Conservation (phyloP, 2,329 filamentous ascomycete species). For the Diplodia scrobiculata region DNA sequence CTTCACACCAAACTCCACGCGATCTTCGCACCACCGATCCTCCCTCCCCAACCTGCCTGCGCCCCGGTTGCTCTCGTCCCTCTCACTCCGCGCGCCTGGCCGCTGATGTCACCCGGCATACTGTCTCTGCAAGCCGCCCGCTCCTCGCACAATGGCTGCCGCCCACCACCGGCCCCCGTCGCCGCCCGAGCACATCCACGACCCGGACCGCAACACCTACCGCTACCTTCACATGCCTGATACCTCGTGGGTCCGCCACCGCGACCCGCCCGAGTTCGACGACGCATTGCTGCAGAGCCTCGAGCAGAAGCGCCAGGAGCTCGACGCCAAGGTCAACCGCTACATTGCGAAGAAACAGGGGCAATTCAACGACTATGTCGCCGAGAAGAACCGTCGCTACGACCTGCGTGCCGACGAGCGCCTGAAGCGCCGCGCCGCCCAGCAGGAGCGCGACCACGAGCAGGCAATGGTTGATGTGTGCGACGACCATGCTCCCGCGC, state of each 20-base stretch:
- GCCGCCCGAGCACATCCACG: constrained; percentile 26
- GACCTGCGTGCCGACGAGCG: constrained; percentile 28
- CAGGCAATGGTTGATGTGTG: neutral
- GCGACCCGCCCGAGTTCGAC: constrained; percentile 28
- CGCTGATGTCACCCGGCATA: constrained; percentile 29
- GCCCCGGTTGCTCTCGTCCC: neutral
- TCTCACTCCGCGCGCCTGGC: neutral
- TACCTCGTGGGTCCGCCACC: constrained; percentile 18
- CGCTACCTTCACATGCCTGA: constrained; percentile 28
- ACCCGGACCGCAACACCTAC: constrained; percentile 23
- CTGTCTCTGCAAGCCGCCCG: constrained; percentile 1
- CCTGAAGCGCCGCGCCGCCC: constrained; percentile 19
- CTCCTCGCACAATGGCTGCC: constrained; percentile 19
- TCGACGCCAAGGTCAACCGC: constrained; percentile 29
- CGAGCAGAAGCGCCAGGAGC: constrained; percentile 29
- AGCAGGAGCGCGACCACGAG: constrained; percentile 18
- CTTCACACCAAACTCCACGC: constrained; percentile 17
- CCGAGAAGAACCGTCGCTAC: constrained; percentile 26
- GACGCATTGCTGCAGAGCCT: constrained; percentile 28
- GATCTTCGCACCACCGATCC: constrained; percentile 22
- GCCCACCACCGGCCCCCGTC: constrained; percentile 1
- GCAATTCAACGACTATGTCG: constrained; percentile 29
- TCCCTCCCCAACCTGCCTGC: neutral
- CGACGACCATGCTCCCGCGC: neutral
- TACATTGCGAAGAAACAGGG: constrained; percentile 30